A percentile compares a stretch with the other conserved stretches of the same genome.
Evolutionary conservation across 1,139 yeast species (phyloP).

Genomic region (Taphrina sp.): DNA sequence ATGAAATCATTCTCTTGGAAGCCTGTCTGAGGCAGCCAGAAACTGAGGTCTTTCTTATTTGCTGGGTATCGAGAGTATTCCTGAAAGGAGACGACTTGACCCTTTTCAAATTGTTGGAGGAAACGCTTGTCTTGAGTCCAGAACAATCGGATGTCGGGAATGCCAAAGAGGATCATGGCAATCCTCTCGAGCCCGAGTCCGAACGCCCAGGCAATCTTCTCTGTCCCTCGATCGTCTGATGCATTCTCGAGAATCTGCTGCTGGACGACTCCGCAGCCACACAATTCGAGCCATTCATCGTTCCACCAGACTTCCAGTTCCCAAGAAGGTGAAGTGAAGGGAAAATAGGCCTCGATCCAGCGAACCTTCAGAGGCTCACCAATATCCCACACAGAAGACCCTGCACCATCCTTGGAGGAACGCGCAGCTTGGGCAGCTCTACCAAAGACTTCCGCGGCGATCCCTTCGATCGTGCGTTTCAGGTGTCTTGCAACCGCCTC

Average conservation of each 20-base stretch:
- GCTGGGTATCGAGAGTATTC: constrained; percentile 94
- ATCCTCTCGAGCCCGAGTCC: constrained; percentile 94
- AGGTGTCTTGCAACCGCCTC: constrained; percentile 71
- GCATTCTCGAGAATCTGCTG: constrained; percentile 74
- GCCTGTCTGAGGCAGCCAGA: constrained; percentile 59
- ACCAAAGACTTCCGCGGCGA: constrained; percentile 80
- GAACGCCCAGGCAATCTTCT: constrained; percentile 90
- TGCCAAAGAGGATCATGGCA: constrained; percentile 91
- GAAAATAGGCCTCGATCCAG: constrained; percentile 96
- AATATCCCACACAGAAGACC: constrained; percentile 8
- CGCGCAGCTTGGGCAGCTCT: constrained; percentile 68
- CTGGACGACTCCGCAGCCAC: constrained; percentile 92
- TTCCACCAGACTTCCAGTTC: constrained; percentile 99
- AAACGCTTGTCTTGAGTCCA: constrained; percentile 88
- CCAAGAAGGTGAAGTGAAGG: constrained; percentile 99
- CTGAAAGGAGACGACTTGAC: constrained; percentile 66
- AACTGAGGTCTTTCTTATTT: constrained; percentile 79
- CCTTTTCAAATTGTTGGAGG: constrained; percentile 63
- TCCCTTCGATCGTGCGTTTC: constrained; percentile 76
- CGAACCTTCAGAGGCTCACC: constrained; percentile 71
- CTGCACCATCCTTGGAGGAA: constrained; percentile 57
- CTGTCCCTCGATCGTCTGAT: constrained; percentile 46
- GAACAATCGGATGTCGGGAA: constrained; percentile 90
- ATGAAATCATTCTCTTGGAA: constrained; percentile 87
- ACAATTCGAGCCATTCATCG: constrained; percentile 95